phyloP scores from a whole-genome alignment of 176 grass and related monocot genomes.

The Aegilops umbellulata region DNA sequence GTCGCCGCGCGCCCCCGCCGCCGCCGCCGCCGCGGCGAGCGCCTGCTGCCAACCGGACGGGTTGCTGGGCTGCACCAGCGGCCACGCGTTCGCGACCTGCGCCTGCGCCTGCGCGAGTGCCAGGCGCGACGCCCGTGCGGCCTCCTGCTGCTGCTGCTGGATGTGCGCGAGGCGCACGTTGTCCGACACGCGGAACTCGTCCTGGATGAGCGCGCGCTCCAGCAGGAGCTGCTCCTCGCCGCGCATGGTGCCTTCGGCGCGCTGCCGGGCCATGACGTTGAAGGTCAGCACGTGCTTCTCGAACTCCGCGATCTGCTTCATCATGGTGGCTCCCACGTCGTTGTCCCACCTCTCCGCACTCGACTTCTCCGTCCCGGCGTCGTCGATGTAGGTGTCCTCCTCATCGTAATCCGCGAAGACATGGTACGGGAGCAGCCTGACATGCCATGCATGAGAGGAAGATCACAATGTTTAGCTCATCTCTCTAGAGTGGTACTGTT shows the following conservation, averaged over 20 bases:
- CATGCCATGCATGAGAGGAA: neutral
- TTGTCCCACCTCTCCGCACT: neutral
- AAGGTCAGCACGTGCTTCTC: slow-evolving; percentile 48
- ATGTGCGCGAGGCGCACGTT: neutral
- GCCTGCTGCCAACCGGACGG: neutral
- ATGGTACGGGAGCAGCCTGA: slow-evolving; percentile 48
- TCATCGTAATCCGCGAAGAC: slow-evolving; percentile 37
- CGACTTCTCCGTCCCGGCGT: neutral
- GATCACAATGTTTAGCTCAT: neutral
- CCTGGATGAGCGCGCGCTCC: neutral
- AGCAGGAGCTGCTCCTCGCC: slow-evolving; percentile 18
- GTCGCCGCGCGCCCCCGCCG: neutral
- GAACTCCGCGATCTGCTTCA: neutral
- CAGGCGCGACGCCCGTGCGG: slow-evolving; percentile 8
- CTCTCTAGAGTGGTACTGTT: neutral
- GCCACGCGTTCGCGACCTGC: slow-evolving; percentile 22
- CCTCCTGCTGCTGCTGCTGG: slow-evolving; percentile 8
- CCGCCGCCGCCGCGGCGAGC: neutral
- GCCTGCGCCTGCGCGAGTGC: slow-evolving; percentile 32
- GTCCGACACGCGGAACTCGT: slow-evolving; percentile 18
- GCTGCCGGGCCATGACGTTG: slow-evolving; percentile 17
- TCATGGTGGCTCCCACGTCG: neutral
- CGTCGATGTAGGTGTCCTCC: neutral
- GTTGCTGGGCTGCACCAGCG: neutral
- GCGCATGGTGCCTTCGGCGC: neutral